Base-by-base conservation (phyloP, 805 yeast genomes). In the Wickerhamiella azymoides region DNA sequence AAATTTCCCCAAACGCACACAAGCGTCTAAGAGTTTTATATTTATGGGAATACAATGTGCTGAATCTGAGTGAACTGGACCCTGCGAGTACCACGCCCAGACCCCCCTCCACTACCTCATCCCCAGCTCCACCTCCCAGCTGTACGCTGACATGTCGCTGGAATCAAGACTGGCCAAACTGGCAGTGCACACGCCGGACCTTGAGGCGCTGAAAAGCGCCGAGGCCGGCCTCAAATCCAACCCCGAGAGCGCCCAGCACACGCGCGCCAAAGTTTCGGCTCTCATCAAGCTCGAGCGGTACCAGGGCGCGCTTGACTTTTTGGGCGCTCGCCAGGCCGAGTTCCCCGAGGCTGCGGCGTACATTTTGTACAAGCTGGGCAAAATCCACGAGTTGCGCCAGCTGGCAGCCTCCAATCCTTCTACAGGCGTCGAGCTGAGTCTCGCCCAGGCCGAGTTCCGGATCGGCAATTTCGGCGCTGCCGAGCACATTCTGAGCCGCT, bases 281-380 rank as follows among this genome's bases (percentile, higher is more conserved):
- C 65, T 77, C 56, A 76, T 77, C 57, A 75, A 76, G 53, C 60
- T 73, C 47, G 85, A 80, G 57, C 65, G 67, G 50, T 79, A 74
- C 60, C 38, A 45, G 24, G 25, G 39, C 7, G 44, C 44, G 5
- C 25, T 30, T 25, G 36, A 41, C 28, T 16, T 41, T 33, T 28
- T 41, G 32, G 35, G 36, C 35, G 33, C 24, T 13, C 33, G 13
- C 14, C 36, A 35, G 21, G 9, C 36, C 18, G 41, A 42, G 28
- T 33, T 44, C 33, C 51, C 55, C 6, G 56, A 73, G 43, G 83
- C 76, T 54, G 63, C 66, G 25, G 76, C 79, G 2, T 80, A 81
- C 54, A 65, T 77, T 7, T 70, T 70, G 54, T 80, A 81, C 61
- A 74, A 77, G 50, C 54, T 71, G 5, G 82, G 79, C 17, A 57